A percentile compares a stretch with the other conserved stretches of the same genome.
Conservation (phyloP, 2,329 filamentous ascomycete species). For the Monascus ruber region DNA sequence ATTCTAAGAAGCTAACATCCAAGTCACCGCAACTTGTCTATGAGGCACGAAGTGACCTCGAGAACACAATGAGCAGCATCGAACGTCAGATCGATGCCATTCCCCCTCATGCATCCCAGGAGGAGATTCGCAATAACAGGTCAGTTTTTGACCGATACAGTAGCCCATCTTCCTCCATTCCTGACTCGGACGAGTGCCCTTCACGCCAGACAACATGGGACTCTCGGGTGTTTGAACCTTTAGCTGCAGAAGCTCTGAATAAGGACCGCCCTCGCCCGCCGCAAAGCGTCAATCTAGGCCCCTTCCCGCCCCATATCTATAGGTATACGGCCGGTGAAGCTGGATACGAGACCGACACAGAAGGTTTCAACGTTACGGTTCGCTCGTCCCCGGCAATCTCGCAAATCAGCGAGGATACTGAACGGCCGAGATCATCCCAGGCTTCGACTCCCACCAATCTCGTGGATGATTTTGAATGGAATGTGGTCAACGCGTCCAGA, state of each 20-base stretch:
- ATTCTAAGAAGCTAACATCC: conserved; percentile 19
- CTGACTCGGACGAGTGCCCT: conserved; percentile 26
- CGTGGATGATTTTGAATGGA: conserved; percentile 1
- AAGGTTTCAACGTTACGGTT: conserved; percentile 10
- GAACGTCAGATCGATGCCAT: conserved; percentile 30
- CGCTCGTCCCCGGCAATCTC: conserved; percentile 19
- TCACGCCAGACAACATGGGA: conserved; percentile 23
- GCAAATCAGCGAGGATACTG: conserved; percentile 19
- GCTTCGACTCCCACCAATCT: not conserved
- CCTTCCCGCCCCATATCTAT: conserved; percentile 25
- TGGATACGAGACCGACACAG: conserved; percentile 24
- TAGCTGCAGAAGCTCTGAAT: conserved; percentile 22
- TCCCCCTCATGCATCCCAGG: conserved; percentile 33
- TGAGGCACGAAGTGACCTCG: conserved; percentile 24
- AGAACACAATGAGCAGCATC: conserved; percentile 24
- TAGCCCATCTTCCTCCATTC: conserved; percentile 34
- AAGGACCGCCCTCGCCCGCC: conserved; percentile 13
- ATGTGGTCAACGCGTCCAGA: conserved; percentile 9
- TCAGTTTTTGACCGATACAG: conserved; percentile 38
- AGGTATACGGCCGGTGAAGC: conserved; percentile 11
- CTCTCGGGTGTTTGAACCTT: conserved; percentile 17
- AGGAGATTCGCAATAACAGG: conserved; percentile 23
- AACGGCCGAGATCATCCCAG: conserved; percentile 13
- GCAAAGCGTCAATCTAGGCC: conserved; percentile 16
- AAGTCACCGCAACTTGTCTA: conserved; percentile 19